These are phyloP conservation scores for Rhododendron mucronatum DNA, from an alignment of 148 eudicot genomes.

Conservation along the genomic window DNA sequence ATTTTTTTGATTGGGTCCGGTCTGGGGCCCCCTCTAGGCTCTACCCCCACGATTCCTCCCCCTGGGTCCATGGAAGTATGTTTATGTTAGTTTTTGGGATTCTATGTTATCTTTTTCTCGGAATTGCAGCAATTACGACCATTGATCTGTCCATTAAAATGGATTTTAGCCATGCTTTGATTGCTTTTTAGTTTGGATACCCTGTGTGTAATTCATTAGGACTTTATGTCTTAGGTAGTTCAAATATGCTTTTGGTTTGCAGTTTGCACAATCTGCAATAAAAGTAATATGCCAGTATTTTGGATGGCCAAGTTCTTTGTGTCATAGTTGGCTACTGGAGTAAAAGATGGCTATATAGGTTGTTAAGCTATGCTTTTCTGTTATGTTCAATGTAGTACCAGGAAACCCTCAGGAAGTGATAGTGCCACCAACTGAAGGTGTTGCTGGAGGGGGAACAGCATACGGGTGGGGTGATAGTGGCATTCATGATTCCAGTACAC, in stretches of 20 bases:
- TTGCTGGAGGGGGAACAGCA: constrained; percentile 95
- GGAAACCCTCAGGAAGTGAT: constrained; percentile 49
- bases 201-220: neutral
- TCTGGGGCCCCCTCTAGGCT: too few relatives aligned
- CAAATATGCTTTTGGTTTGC: neutral
- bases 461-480: constrained; percentile 85
- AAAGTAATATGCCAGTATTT: neutral
- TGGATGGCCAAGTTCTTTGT: constrained; percentile 1
- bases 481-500: constrained; percentile 29
- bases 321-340: neutral
- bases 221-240: neutral
- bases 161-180: neutral
- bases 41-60: too few relatives aligned
- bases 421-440: constrained; percentile 90
- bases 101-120: neutral
- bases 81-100: neutral
- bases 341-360: neutral
- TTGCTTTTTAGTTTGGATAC: neutral
- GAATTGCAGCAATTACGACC: neutral
- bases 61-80: neutral
- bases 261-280: neutral
- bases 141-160: neutral
- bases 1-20: too few relatives aligned
- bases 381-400: neutral
- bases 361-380: neutral